phyloP scores from a whole-genome alignment of 2,329 filamentous ascomycete genomes.

The Trichoderma atrobrunneum region DNA sequence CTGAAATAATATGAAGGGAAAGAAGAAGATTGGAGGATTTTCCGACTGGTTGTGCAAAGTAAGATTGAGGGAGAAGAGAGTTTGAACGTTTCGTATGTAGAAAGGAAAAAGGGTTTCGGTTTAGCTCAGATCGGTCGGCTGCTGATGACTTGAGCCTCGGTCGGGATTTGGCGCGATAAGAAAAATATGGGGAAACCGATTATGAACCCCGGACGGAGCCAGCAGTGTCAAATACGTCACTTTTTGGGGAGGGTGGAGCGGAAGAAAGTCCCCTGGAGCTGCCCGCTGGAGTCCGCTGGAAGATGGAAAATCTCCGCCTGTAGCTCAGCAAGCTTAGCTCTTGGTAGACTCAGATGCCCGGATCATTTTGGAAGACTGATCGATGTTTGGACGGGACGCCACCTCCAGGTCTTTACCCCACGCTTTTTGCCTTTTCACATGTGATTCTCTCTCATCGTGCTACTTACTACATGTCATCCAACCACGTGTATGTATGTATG shows the following conservation, averaged over 20 bases:
- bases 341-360: neutral
- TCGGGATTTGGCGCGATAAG: neutral
- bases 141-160: slow-evolving; percentile 12
- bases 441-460: neutral
- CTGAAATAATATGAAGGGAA: neutral
- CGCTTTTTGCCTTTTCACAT: neutral
- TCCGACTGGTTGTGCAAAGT: neutral
- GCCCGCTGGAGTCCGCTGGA: neutral
- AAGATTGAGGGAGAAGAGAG: neutral
- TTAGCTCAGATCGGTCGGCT: neutral
- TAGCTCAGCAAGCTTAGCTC: neutral
- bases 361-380: neutral
- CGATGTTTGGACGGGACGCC: neutral
- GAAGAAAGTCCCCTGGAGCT: neutral
- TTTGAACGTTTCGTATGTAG: neutral
- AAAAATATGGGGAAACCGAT: neutral
- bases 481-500: neutral
- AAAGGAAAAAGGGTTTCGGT: neutral
- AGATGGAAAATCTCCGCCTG: neutral
- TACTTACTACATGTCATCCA: neutral
- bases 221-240: neutral
- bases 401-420: neutral
- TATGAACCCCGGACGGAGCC: neutral
- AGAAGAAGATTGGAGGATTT: neutral
- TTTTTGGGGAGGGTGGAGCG: neutral